A percentile compares a stretch with the other conserved stretches of the same genome.
These are phyloP conservation scores for Exophiala phaeomuriformis DNA, from an alignment of 2,329 filamentous ascomycete species.

Conservation along the genomic window DNA sequence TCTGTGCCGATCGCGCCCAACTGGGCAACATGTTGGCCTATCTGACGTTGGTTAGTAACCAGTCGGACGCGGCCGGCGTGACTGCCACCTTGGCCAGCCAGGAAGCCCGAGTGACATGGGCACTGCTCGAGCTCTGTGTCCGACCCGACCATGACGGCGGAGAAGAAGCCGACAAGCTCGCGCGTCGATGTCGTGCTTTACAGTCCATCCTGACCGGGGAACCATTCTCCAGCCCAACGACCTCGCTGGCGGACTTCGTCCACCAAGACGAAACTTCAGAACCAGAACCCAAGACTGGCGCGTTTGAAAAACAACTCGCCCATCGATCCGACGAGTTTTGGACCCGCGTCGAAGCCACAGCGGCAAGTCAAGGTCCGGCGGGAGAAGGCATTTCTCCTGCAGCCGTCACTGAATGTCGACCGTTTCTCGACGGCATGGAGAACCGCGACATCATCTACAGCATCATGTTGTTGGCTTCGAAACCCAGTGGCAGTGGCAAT, in stretches of 20 bases:
- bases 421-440: slow-evolving; percentile 70
- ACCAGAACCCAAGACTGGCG: slow-evolving; percentile 26
- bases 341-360: slow-evolving; percentile 67
- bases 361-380: slow-evolving; percentile 50
- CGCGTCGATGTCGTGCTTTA: slow-evolving; percentile 23
- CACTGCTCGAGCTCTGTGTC: slow-evolving; percentile 49
- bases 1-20: slow-evolving; percentile 52
- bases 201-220: slow-evolving; percentile 24
- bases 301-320: slow-evolving; percentile 47
- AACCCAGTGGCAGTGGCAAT: slow-evolving; percentile 11
- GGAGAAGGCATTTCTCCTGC: slow-evolving; percentile 9
- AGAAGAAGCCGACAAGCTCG: slow-evolving; percentile 30
- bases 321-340: slow-evolving; percentile 71
- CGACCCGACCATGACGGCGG: slow-evolving; percentile 28
- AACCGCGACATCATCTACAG: slow-evolving; percentile 88
- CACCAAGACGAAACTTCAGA: slow-evolving; percentile 23
- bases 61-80: slow-evolving; percentile 14
- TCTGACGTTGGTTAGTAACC: slow-evolving; percentile 38
- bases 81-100: slow-evolving; percentile 28
- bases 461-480: slow-evolving; percentile 40
- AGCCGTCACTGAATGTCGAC: slow-evolving; percentile 13
- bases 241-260: slow-evolving; percentile 26
- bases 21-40: slow-evolving; percentile 62
- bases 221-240: slow-evolving; percentile 19
- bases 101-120: slow-evolving; percentile 48